Percentiles rank a stretch among this genome's conserved stretches.
Evolutionary conservation across 176 grass and related monocot genomes (phyloP).

Genomic region (Carex pumila): DNA sequence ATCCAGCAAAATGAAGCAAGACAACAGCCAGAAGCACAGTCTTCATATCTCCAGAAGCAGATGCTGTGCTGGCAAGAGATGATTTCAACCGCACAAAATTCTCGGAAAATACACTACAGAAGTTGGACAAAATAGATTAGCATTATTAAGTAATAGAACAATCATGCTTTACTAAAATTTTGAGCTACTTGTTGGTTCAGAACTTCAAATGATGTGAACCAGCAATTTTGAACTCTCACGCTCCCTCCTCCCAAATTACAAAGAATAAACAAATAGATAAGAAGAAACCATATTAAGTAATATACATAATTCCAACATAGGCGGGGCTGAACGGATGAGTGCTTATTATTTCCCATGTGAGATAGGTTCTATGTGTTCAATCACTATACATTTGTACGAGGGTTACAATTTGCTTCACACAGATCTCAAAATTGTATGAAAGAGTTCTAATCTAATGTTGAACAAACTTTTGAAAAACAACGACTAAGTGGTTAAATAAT

Average conservation of each 20-base stretch:
- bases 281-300: not conserved
- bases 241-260: not conserved
- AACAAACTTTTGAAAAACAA: no score
- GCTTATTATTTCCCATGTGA: no score
- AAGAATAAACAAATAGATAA: not conserved
- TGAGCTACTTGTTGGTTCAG: not conserved
- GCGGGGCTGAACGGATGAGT: no score
- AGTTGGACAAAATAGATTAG: not conserved
- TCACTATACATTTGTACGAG: no score
- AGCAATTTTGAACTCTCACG: not conserved
- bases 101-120: conserved; percentile 68
- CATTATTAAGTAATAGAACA: not conserved
- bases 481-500: no score
- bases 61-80: conserved; percentile 33
- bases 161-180: conserved; percentile 1
- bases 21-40: conserved; percentile 45
- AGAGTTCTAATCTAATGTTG: no score
- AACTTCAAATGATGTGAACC: not conserved
- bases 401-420: no score
- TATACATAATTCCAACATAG: not conserved
- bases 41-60: conserved; percentile 32
- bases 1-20: conserved; percentile 68
- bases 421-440: no score
- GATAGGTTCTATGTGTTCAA: no score
- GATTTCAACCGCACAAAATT: conserved; percentile 57